Conservation (phyloP, 73 alveolate species). For the Tetrahymena malaccensis region DNA sequence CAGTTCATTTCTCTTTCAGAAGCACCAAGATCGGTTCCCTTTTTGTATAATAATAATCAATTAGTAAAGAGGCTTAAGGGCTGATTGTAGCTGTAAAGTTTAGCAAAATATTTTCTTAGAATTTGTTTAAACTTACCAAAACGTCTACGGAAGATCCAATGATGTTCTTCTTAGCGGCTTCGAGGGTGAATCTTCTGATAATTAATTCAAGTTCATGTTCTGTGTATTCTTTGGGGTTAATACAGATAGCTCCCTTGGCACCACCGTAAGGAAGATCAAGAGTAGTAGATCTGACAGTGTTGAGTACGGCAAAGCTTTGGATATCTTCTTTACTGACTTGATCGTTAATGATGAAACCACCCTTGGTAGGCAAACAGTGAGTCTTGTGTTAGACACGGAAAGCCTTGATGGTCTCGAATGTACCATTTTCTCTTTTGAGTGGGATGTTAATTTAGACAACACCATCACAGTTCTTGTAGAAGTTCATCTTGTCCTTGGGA, state of each 20-base stretch:
- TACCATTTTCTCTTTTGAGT: conserved; percentile 60
- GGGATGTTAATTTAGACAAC: conserved; percentile 57
- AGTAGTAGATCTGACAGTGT: conserved; percentile 66
- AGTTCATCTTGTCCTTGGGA: conserved; percentile 48
- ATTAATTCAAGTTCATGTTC: conserved; percentile 62
- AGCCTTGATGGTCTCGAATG: conserved; percentile 53
- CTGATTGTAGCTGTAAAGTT: not conserved
- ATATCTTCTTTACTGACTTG: conserved; percentile 58
- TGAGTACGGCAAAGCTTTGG: conserved; percentile 66
- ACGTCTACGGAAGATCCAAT: conserved; percentile 64
- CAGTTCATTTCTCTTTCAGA: conserved; percentile 80
- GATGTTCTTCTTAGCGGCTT: conserved; percentile 71
- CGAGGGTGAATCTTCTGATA: conserved; percentile 73
- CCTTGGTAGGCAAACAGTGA: conserved; percentile 73
- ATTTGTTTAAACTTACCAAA: not conserved
- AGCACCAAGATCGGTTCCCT: conserved; percentile 86
- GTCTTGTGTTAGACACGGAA: conserved; percentile 76
- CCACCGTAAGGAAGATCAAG: conserved; percentile 87
- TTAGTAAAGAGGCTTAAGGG: not conserved
- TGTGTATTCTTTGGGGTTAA: conserved; percentile 62
- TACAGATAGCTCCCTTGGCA: conserved; percentile 77
- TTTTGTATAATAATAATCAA: not conserved
- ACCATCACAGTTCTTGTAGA: conserved; percentile 51
- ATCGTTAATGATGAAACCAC: conserved; percentile 71
- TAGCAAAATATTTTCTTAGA: not conserved